Conservation (phyloP, 495 filamentous ascomycete genomes). For the Aeminium ludgeri region DNA sequence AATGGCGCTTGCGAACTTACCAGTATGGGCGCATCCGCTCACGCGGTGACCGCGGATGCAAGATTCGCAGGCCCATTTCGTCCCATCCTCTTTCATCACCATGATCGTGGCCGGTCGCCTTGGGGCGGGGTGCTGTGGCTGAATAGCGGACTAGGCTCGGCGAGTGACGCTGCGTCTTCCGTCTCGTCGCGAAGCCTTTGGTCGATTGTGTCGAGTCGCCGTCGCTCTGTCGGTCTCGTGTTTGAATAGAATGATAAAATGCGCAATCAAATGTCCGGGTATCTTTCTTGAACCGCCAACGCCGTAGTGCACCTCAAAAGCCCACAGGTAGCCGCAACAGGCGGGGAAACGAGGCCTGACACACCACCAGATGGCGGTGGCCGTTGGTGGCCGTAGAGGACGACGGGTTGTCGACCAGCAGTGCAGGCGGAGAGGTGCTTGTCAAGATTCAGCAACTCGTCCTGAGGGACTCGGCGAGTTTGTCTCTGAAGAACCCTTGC, state of each 20-base stretch:
- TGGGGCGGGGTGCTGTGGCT: background rate
- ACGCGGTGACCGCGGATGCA: constrained; percentile 30
- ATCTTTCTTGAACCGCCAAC: background rate
- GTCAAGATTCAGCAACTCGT: too few species aligned
- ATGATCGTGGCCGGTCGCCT: background rate
- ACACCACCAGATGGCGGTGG: constrained; percentile 14
- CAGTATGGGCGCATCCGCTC: constrained; percentile 27
- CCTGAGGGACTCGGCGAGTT: too few species aligned
- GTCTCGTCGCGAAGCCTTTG: background rate
- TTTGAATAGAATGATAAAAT: background rate
- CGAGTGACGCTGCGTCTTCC: background rate
- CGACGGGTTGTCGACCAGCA: background rate
- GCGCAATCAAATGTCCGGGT: background rate
- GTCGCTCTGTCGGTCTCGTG: background rate
- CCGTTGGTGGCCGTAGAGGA: constrained; percentile 4
- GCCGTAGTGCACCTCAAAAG: constrained; percentile 4
- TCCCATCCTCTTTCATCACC: constrained; percentile 19
- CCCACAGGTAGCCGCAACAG: constrained; percentile 1
- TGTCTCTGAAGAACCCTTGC: too few species aligned
- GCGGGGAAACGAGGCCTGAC: constrained; percentile 7
- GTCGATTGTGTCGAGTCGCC: background rate
- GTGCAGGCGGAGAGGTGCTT: too few species aligned
- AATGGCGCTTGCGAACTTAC: constrained; percentile 11
- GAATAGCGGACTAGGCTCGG: background rate
- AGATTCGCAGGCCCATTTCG: constrained; percentile 27